A percentile compares a stretch with the other conserved stretches of the same genome.
Conservation (phyloP, 352 stramenopile species). For the Phytophthora citrophthora region DNA sequence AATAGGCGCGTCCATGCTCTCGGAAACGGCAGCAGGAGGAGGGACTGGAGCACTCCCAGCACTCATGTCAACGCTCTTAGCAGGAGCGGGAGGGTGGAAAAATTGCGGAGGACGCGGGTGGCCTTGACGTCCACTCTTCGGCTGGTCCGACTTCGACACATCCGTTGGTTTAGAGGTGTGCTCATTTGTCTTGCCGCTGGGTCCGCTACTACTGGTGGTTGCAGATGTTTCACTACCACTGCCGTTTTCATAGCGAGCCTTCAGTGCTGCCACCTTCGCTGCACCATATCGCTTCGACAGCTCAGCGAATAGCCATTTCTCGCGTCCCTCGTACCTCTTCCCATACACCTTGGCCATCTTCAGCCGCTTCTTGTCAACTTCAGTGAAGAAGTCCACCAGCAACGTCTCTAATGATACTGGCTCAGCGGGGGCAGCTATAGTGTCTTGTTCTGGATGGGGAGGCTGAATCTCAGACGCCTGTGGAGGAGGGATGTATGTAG, state of each 20-base stretch:
- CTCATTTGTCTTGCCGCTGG: conserved; percentile 3
- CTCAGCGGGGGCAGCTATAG: conserved; percentile 1
- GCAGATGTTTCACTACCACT: conserved; percentile 3
- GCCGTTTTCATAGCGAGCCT: conserved; percentile 32
- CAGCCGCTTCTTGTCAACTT: conserved; percentile 63
- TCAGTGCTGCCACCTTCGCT: conserved; percentile 49
- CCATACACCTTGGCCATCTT: conserved; percentile 73
- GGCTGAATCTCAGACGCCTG: neutral
- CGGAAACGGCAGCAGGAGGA: neutral
- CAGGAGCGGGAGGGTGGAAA: conserved; percentile 29
- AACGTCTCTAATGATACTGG: conserved; percentile 54
- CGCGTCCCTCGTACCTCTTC: conserved; percentile 68
- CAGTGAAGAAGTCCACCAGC: conserved; percentile 69
- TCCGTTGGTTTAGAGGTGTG: conserved; percentile 8
- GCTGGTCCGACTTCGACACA: neutral
- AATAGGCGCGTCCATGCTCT: conserved; percentile 1
- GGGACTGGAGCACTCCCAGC: conserved; percentile 4
- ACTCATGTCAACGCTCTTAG: conserved; percentile 15
- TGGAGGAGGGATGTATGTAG: neutral
- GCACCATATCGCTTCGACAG: conserved; percentile 69
- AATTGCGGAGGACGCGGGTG: conserved; percentile 42
- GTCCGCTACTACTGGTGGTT: neutral
- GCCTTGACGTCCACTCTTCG: conserved; percentile 27
- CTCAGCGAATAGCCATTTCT: conserved; percentile 73
- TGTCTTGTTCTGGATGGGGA: neutral